These are phyloP conservation scores for Prunus campanulata DNA, from an alignment of 306 rosid species.

Conservation along the genomic window DNA sequence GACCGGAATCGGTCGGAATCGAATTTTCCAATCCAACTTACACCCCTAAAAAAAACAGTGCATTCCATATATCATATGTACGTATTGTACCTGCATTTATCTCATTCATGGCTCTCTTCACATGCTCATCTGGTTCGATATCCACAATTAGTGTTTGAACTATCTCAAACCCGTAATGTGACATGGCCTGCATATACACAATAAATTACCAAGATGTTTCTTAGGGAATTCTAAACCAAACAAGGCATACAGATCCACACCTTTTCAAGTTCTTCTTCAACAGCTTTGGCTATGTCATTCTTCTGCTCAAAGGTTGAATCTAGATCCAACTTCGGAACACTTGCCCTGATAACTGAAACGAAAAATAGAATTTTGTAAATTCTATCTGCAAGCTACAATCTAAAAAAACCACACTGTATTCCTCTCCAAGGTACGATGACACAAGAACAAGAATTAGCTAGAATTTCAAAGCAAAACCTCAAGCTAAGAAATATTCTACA, in stretches of 20 bases:
- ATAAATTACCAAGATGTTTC: background rate
- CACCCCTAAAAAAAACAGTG: background rate
- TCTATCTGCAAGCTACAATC: background rate
- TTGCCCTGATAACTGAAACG: conserved; percentile 47
- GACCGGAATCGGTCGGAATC: too few species aligned
- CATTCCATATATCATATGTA: background rate
- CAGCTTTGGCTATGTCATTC: conserved; percentile 55
- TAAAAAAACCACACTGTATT: background rate
- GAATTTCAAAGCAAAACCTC: background rate
- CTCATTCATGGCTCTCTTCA: conserved; percentile 53
- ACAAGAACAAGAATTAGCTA: background rate
- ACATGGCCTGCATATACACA: conserved; percentile 46
- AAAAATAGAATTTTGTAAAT: conserved; percentile 4
- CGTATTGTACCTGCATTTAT: conserved; percentile 44
- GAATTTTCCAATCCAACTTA: too few species aligned
- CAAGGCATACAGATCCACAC: conserved; percentile 11
- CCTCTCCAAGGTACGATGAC: background rate
- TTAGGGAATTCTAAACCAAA: background rate
- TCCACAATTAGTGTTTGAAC: conserved; percentile 54
- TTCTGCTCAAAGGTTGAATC: conserved; percentile 58
- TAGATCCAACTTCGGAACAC: conserved; percentile 56
- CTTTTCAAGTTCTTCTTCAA: conserved; percentile 54
- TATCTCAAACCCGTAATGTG: conserved; percentile 51
- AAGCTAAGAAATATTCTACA: background rate
- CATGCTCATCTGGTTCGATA: conserved; percentile 58